These are phyloP conservation scores for Auriculariales sp. DNA, from an alignment of 768 basidiomycete species.

Conservation along the genomic window DNA sequence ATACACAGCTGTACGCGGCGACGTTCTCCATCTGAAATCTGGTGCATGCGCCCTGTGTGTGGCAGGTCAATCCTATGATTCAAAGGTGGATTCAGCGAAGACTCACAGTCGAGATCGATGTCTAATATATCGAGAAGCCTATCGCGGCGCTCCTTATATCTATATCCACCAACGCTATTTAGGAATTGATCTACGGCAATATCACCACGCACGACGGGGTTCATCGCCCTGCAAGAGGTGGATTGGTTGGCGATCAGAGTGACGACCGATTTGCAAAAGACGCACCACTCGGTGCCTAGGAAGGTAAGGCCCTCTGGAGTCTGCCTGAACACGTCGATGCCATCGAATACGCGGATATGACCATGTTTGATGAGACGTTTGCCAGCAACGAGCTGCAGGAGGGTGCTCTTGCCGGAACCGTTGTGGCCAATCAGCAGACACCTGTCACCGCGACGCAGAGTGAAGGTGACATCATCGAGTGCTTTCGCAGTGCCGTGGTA, in stretches of 20 bases:
- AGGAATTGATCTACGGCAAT: conserved; percentile 87
- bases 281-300: conserved; percentile 87
- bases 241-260: not conserved
- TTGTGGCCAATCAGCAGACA: conserved; percentile 88
- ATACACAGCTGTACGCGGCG: conserved; percentile 87
- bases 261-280: conserved; percentile 5
- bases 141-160: conserved; percentile 81
- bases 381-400: conserved; percentile 87
- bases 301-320: conserved; percentile 71
- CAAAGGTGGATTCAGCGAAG: conserved; percentile 5
- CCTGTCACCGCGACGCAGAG: conserved; percentile 59
- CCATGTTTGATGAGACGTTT: conserved; percentile 55
- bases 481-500: conserved; percentile 25
- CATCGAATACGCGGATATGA: conserved; percentile 55
- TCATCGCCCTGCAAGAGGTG: conserved; percentile 65
- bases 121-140: conserved; percentile 80
- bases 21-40: conserved; percentile 92
- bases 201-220: conserved; percentile 89
- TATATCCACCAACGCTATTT: conserved; percentile 94
- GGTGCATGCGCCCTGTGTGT: conserved; percentile 63
- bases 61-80: not conserved
- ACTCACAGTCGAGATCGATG: conserved; percentile 65
- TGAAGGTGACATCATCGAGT: conserved; percentile 48
- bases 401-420: conserved; percentile 93
- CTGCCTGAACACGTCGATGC: conserved; percentile 82